Conservation (phyloP, 352 stramenopile genomes). For the Phytophthora brassicae region DNA sequence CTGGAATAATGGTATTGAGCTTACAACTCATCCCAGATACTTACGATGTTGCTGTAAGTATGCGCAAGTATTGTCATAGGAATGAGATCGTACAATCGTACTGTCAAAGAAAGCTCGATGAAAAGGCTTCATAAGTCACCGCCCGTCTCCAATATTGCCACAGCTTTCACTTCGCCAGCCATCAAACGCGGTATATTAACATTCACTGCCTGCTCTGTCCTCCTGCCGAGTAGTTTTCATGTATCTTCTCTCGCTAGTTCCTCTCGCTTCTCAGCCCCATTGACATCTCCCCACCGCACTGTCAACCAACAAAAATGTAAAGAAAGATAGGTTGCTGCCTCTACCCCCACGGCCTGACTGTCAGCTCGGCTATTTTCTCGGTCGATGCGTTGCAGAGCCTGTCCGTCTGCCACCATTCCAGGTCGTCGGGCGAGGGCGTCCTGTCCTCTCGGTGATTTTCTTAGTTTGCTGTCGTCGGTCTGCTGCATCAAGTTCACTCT, state of each 20-base stretch:
- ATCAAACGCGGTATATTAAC: conserved; percentile 38
- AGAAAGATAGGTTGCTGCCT: conserved; percentile 26
- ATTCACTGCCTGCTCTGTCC: conserved; percentile 18
- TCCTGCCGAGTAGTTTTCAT: conserved; percentile 14
- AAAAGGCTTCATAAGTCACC: no score
- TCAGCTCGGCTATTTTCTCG: conserved; percentile 7
- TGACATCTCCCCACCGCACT: conserved; percentile 8
- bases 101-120: no score
- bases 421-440: conserved; percentile 6
- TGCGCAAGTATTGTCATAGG: no score
- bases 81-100: no score
- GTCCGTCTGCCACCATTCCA: conserved; percentile 5
- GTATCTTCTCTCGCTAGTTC: conserved; percentile 9
- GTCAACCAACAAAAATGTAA: conserved; percentile 38
- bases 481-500: conserved; percentile 13
- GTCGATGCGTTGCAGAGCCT: conserved; percentile 15
- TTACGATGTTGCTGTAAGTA: no score
- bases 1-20: no score
- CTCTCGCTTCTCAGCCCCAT: conserved; percentile 8
- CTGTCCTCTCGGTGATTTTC: conserved; percentile 2
- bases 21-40: no score
- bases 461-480: conserved; percentile 9
- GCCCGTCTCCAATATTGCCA: no score
- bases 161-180: no score
- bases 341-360: neutral